phyloP scores from a whole-genome alignment of 2,329 filamentous ascomycete species.

The Cercospora zeae-maydis region DNA sequence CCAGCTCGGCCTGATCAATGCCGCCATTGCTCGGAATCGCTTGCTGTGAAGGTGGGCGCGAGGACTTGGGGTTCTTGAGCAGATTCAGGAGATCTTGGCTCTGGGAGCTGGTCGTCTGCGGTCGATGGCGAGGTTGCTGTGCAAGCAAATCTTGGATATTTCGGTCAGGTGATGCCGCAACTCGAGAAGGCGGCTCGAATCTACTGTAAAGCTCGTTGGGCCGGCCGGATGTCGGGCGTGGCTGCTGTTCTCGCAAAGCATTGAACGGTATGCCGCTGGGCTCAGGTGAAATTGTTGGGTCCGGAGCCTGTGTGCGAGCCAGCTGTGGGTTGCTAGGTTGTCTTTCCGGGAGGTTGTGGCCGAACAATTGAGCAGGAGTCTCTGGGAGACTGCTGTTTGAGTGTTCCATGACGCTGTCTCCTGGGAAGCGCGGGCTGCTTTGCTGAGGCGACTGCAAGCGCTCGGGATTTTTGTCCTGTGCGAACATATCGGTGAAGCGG shows the following conservation, averaged over 20 bases:
- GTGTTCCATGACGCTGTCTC: constrained; percentile 19
- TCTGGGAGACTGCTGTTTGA: constrained; percentile 12
- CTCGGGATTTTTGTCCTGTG: constrained; percentile 32
- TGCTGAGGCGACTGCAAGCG: constrained; percentile 30
- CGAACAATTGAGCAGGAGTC: constrained; percentile 8
- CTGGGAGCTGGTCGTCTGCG: constrained; percentile 55
- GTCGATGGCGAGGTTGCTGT: constrained; percentile 39
- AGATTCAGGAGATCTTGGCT: constrained; percentile 82
- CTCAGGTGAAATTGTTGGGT: constrained; percentile 22
- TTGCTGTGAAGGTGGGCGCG: constrained; percentile 31
- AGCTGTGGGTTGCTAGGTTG: constrained; percentile 14
- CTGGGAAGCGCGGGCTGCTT: constrained; percentile 12
- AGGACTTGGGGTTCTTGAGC: constrained; percentile 52
- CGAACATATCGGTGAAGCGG: constrained; percentile 34
- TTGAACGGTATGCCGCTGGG: constrained; percentile 26
- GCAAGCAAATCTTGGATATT: constrained; percentile 39
- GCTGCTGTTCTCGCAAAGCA: constrained; percentile 24
- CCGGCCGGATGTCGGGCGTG: constrained; percentile 25
- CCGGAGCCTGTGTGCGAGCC: constrained; percentile 15
- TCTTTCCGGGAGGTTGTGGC: constrained; percentile 9
- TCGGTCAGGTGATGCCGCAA: constrained; percentile 32
- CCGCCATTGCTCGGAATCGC: constrained; percentile 32
- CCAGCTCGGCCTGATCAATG: constrained; percentile 27
- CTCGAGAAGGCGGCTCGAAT: constrained; percentile 31
- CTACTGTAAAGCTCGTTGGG: constrained; percentile 25